Base-by-base conservation (phyloP, 2,329 filamentous ascomycete genomes). In the Claviceps capensis region DNA sequence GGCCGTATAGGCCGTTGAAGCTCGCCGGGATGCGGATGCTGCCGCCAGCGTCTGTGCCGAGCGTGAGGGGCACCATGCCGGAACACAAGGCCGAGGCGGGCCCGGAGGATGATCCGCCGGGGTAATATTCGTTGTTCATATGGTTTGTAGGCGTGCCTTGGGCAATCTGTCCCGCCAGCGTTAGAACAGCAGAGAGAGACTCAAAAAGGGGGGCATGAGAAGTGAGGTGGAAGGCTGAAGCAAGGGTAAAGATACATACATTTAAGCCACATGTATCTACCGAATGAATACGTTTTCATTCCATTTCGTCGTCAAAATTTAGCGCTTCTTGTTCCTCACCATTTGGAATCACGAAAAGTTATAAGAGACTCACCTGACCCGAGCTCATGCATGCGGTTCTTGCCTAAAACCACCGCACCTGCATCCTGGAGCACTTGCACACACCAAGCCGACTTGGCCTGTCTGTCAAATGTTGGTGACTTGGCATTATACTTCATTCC, bases 211-310 rank as follows among this genome's bases (percentile, higher is more conserved):
- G 9, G 14, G 17, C 11, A 34, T 4, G 30, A 30, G 30, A 34
- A 34, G 30, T 9, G 30, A 34, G 30, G 30, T 34, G 9, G 47
- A 49, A 34, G 30, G 30, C 11, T 9, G 47, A 49, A 52, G 17
- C 7, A 19, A 23, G 9, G 23, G 7, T 14, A 22, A 34, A 34
- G 2, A 14, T 30, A 58, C 70, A 59, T 57, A 74, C 72, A 61
- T 95, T 95, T 65, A 88, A 88, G 57, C 89, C 89, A n/a, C 78
- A 89, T 0, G 85, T 88, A 61, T 93, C 85, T 73, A 5, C 3
- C 19, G 17, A n/a, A 7, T 14, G 16, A n/a, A 9, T 41, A 36
- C 19, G 30, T 4, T 34, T 34, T 34, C 3, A 2, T 30, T 22
- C 6, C 2, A 14, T 16, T 49, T 54, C 37, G 49, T 47, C 26